A percentile compares a stretch with the other conserved stretches of the same genome.
Conservation (phyloP, 495 filamentous ascomycete genomes). For the Amorphotheca resinae region DNA sequence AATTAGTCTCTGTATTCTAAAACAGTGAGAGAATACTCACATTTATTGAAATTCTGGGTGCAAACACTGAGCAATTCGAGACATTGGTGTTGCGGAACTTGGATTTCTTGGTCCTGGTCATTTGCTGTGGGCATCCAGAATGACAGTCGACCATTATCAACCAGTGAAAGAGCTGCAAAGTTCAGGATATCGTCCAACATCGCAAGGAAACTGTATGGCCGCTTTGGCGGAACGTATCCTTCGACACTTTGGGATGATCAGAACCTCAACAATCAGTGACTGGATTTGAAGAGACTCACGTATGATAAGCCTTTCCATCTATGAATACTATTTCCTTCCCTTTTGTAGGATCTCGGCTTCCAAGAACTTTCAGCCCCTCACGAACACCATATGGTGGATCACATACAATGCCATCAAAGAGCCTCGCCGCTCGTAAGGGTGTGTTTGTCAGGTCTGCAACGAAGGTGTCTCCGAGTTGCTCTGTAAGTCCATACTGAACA, state of each 20-base stretch:
- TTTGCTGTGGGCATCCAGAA: slow-evolving; percentile 98
- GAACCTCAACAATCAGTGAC: neutral
- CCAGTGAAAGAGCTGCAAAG: slow-evolving; percentile 66
- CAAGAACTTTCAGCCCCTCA: slow-evolving; percentile 81
- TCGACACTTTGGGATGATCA: slow-evolving; percentile 36
- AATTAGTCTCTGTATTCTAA: slow-evolving; percentile 3
- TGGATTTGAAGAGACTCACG: slow-evolving; percentile 28
- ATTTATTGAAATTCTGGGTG: slow-evolving; percentile 79
- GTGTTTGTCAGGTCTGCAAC: slow-evolving; percentile 83
- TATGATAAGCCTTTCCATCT: slow-evolving; percentile 58
- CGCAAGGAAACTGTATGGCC: slow-evolving; percentile 78
- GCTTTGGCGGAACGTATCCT: slow-evolving; percentile 79
- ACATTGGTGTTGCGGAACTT: slow-evolving; percentile 63
- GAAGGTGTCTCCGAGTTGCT: slow-evolving; percentile 59
- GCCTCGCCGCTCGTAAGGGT: slow-evolving; percentile 49
- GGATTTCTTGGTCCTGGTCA: slow-evolving; percentile 55
- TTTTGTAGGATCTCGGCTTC: slow-evolving; percentile 53
- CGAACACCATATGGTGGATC: slow-evolving; percentile 97
- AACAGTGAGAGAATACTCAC: slow-evolving; percentile 30
- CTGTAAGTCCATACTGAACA: slow-evolving; percentile 61
- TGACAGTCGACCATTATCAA: slow-evolving; percentile 67
- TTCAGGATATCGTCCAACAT: slow-evolving; percentile 82
- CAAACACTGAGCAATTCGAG: slow-evolving; percentile 68
- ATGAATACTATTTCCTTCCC: slow-evolving; percentile 47
- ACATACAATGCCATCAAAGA: slow-evolving; percentile 87